These are phyloP conservation scores for Amanita exitialis DNA, from an alignment of 768 basidiomycete species.

Conservation along the genomic window DNA sequence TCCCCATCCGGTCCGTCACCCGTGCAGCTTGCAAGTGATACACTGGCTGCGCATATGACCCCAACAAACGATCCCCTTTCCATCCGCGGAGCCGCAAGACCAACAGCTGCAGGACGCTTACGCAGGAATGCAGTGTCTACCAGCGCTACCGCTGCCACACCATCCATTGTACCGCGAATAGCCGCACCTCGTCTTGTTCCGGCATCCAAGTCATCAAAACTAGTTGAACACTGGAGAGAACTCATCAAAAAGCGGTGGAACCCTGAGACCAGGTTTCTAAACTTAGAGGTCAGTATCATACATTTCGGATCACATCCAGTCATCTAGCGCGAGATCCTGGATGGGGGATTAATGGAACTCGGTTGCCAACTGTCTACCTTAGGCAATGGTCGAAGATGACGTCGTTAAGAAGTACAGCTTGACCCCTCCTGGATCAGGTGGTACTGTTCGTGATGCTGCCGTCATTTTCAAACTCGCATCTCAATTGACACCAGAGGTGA, in stretches of 20 bases:
- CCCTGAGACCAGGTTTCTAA: constrained; percentile 56
- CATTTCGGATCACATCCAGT: constrained; percentile 5
- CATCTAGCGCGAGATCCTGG: constrained; percentile 7
- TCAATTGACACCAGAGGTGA: constrained; percentile 65
- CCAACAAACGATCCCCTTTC: constrained; percentile 40
- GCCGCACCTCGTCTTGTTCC: constrained; percentile 9
- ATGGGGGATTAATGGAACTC: constrained; percentile 3
- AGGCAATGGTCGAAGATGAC: constrained; percentile 77
- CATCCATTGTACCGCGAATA: constrained; percentile 9
- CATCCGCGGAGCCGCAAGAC: constrained; percentile 56
- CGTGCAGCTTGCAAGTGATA: constrained; percentile 30
- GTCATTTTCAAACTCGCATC: constrained; percentile 87
- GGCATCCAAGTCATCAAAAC: constrained; percentile 18
- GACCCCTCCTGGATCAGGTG: constrained; percentile 59
- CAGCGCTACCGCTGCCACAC: constrained; percentile 8
- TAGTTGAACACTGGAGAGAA: constrained; percentile 64
- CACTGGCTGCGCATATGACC: constrained; percentile 26
- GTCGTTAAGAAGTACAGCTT: constrained; percentile 65
- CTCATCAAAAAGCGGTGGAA: constrained; percentile 70
- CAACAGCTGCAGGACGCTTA: constrained; percentile 38
- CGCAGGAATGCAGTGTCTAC: constrained; percentile 45
- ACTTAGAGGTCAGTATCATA: constrained; percentile 61
- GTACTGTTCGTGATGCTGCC: constrained; percentile 54
- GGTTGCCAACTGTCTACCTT: constrained; percentile 8
- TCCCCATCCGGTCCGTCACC: constrained; percentile 9